Base-by-base conservation (phyloP, 768 basidiomycete genomes). In the Hericium alpestre region DNA sequence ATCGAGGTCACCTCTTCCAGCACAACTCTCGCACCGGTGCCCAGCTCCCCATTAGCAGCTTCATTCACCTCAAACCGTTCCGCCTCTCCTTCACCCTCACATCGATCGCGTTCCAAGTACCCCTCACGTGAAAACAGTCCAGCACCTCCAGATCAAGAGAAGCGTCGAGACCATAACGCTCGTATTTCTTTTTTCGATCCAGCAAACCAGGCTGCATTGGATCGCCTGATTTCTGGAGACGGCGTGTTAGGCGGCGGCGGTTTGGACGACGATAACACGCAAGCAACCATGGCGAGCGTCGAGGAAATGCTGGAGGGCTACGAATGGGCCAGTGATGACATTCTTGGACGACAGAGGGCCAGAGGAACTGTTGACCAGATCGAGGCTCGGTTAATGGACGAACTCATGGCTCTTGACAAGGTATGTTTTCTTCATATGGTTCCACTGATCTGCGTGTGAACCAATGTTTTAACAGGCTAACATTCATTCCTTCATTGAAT, bases 241-340 rank as follows among this genome's bases (percentile, higher is more conserved):
- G 63, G 55, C 2, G 68, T 66, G 61, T 56, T 12, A 25, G 61
- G 58, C 18, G 69, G 62, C 10, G 61, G 56, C 1, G 67, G 67
- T 41, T 65, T 63, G 12, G 85, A 84, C 56, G 86, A 87, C 54
- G 89, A 90, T 63, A 83, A 79, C 56, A 78, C 82, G 11, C 86
- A 90, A 61, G 89, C 86, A 9, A 91, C 90, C 3, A 78, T 99
- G 72, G 75, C 86, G 5, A 96, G 84, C 69, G 93, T 99, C 2
- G 96, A 99, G 67, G 96, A 99, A 68, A 94, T 99, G 92, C 77
- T 99, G 23, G 96, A 99, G 65, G 94, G 96, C 0, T 96, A 96
- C 65, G 96, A 98, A 69, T 98, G 93, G 93, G 86, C 90, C 4
- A 86, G 84, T 59, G 88, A 87, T 56, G 84, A 86, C 66, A 74